Evolutionary conservation across 371 early-diverging fungal genomes (phyloP), one percentile per base, ranked within the genome.

Genomic region (Lichtheimia ornata): DNA sequence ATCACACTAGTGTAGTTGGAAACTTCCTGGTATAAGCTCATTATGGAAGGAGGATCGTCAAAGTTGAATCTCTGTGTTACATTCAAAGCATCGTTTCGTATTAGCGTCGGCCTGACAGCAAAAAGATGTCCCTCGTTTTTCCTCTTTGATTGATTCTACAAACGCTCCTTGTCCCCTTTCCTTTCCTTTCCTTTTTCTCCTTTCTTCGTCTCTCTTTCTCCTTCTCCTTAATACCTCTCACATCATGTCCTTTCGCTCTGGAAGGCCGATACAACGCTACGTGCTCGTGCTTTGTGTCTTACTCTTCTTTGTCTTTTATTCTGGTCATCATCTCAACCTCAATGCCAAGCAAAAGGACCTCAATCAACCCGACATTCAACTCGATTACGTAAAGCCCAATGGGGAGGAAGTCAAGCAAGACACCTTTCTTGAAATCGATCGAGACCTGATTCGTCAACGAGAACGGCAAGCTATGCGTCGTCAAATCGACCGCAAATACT

Each of bases 401-500:
- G 51, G 35, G 11, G 30, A 60, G n/a, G 28, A 47, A 15, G 28
- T 53, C 18, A 27, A 43, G 4, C 55, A 65, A 15, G 55, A 44
- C 25, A 42, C 28, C 2, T 56, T 27, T 7, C 44, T 65, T 12
- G 54, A 65, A 51, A 42, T 62, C 40, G 62, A 62, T 27, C 62
- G 56, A 28, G 56, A 62, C 20, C 35, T 62, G 43, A 57, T 63
- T 52, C 45, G 56, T 9, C 40, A 61, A 28, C 35, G 54, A 25
- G 58, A 57, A 35, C 40, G 42, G 0, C 47, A 61, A 58, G 47
- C 25, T 7, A 43, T 42, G 27, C 51, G 63, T 47, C 60, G 41
- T 54, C 54, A 53, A 17, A 73, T 80, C 11, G 74, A 80, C 57
- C 65, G 54, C 43, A 69, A 65, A 20, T 77, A 67, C 40, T 74